Conservation (phyloP, 768 basidiomycete species). For the Zangia roseola region DNA sequence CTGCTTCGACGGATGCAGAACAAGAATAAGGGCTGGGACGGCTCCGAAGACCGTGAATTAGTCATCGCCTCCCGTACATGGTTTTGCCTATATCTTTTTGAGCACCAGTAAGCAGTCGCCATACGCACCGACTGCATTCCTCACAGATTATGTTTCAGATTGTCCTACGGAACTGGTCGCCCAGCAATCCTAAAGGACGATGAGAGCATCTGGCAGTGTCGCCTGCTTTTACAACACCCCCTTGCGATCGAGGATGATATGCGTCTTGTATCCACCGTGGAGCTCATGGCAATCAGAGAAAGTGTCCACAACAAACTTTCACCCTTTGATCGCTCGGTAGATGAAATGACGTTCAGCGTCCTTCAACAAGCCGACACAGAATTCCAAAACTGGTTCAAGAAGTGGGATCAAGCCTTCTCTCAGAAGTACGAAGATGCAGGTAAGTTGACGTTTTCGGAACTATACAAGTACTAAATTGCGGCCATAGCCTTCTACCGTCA, state of each 20-base stretch:
- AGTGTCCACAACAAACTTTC: conserved; percentile 79
- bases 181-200: conserved; percentile 92
- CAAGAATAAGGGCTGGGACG: conserved; percentile 46
- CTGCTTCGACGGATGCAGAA: conserved; percentile 76
- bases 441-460: conserved; percentile 31
- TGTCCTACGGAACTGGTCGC: conserved; percentile 93
- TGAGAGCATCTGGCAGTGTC: conserved; percentile 82
- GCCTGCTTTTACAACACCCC: conserved; percentile 80
- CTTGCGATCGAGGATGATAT: conserved; percentile 90
- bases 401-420: conserved; percentile 79
- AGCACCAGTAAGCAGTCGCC: conserved; percentile 73
- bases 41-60: conserved; percentile 69
- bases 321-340: conserved; percentile 75
- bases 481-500: conserved; percentile 80
- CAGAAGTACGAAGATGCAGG: conserved; percentile 82
- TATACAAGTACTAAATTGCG: conserved; percentile 4
- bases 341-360: conserved; percentile 67
- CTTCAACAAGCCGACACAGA: conserved; percentile 73
- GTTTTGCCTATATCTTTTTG: conserved; percentile 93
- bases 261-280: conserved; percentile 92
- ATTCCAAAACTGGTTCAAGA: conserved; percentile 79
- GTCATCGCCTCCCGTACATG: conserved; percentile 84
- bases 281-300: conserved; percentile 88
- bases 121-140: background rate
- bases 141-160: conserved; percentile 43